Evolutionary conservation across 129 eudicot species (phyloP).

Genomic region (Artemisia argyi): DNA sequence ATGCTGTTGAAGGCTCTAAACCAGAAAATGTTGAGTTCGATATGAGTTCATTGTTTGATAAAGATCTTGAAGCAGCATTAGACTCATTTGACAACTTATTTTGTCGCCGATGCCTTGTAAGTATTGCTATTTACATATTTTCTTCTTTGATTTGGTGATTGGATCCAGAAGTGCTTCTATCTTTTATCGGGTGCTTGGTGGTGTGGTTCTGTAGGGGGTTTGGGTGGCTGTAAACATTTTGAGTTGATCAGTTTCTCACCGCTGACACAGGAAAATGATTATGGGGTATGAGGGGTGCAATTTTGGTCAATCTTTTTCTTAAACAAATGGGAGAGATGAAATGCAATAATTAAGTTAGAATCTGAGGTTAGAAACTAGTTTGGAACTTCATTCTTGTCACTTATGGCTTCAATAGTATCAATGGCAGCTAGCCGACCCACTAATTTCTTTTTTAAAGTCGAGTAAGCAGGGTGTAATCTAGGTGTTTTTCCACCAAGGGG

Average conservation of each 20-base stretch:
- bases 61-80: conserved; percentile 90
- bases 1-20: conserved; percentile 33
- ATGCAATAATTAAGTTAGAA: background rate
- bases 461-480: conserved; percentile 6
- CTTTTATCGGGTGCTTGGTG: conserved; percentile 16
- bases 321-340: conserved; percentile 1
- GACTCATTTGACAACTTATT: conserved; percentile 97
- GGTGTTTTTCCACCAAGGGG: no score
- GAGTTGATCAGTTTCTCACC: background rate
- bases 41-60: conserved; percentile 68
- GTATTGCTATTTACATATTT: conserved; percentile 20
- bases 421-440: conserved; percentile 2
- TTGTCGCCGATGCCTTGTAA: conserved; percentile 98
- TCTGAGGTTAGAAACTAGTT: background rate
- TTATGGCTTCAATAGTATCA: conserved; percentile 4
- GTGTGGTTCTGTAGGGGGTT: background rate
- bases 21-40: conserved; percentile 45
- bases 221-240: background rate
- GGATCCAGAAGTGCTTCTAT: conserved; percentile 7
- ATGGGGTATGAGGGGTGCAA: background rate
- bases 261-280: background rate
- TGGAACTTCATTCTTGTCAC: conserved; percentile 1
- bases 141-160: conserved; percentile 13
- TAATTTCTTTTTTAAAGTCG: background rate
- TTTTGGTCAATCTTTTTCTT: background rate